Conservation (phyloP, 805 yeast species). For the Ogataea chonburiensis region DNA sequence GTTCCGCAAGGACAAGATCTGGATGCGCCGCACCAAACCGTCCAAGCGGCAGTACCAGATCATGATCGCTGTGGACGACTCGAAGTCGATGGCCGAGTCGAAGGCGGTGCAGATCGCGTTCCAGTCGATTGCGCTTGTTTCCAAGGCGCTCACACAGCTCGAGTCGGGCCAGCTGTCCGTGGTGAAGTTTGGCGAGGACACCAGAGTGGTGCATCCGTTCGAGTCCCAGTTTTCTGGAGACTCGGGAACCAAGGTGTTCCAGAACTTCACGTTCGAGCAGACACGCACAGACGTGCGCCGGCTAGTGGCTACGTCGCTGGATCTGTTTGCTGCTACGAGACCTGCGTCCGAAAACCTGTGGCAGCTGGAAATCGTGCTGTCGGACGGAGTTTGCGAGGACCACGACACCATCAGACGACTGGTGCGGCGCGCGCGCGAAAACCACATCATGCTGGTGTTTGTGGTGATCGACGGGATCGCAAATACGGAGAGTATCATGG, state of each 20-base stretch:
- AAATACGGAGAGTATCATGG: conserved; percentile 82
- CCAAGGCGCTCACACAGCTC: conserved; percentile 88
- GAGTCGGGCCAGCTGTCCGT: conserved; percentile 93
- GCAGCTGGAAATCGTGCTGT: conserved; percentile 89
- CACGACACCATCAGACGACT: conserved; percentile 79
- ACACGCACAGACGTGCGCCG: conserved; percentile 78
- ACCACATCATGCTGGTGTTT: conserved; percentile 90
- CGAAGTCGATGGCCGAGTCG: conserved; percentile 95
- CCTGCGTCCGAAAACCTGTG: conserved; percentile 63
- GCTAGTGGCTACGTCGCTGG: conserved; percentile 69
- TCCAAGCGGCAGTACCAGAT: conserved; percentile 96
- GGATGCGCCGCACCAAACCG: conserved; percentile 97
- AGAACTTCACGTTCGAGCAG: conserved; percentile 88
- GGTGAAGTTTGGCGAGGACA: conserved; percentile 84
- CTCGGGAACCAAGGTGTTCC: conserved; percentile 80
- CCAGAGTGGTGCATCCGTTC: conserved; percentile 85
- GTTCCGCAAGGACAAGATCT: conserved; percentile 94
- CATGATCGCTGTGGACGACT: conserved; percentile 96
- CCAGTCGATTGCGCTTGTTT: conserved; percentile 89
- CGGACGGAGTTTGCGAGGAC: conserved; percentile 97
- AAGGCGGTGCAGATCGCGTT: conserved; percentile 87
- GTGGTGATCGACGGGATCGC: conserved; percentile 89
- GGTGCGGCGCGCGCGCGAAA: conserved; percentile 89
- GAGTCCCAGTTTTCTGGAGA: conserved; percentile 80
- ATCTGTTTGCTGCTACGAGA: conserved; percentile 62